Percentiles rank a stretch among this genome's conserved stretches.
phyloP scores from a whole-genome alignment of 1,284 basidiomycete species.

The Trichosporon sp. region DNA sequence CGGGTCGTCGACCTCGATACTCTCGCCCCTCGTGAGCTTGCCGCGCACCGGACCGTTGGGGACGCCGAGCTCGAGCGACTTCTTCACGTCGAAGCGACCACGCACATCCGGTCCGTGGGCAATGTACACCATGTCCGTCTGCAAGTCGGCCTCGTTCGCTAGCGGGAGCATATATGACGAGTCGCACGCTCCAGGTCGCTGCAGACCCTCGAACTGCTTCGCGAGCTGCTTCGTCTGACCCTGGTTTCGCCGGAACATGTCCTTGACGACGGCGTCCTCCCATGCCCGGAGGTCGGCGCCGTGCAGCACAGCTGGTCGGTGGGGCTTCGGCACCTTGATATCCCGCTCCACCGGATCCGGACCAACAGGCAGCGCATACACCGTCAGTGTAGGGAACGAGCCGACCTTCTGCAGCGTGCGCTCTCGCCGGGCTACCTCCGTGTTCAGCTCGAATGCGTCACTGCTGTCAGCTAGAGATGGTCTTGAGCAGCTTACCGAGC shows the following conservation, averaged over 20 bases:
- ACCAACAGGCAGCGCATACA: constrained; percentile 28
- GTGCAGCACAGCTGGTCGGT: constrained; percentile 4
- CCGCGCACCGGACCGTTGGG: constrained; percentile 55
- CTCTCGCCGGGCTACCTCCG: constrained; percentile 12
- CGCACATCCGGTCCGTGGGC: constrained; percentile 68
- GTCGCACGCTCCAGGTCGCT: constrained; percentile 12
- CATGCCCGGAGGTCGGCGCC: neutral
- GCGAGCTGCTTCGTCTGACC: neutral
- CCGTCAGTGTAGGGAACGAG: constrained; percentile 24
- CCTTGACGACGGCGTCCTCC: constrained; percentile 14
- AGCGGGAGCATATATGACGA: constrained; percentile 26
- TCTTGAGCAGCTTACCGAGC: constrained; percentile 19
- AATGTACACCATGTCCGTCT: constrained; percentile 57
- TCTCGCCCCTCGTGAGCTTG: constrained; percentile 48
- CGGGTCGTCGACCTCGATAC: constrained; percentile 46
- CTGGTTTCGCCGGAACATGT: constrained; percentile 26
- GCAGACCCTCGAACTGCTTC: constrained; percentile 5
- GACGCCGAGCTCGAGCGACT: constrained; percentile 64
- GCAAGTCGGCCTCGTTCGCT: constrained; percentile 22
- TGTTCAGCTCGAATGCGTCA: constrained; percentile 13
- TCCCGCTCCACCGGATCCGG: neutral
- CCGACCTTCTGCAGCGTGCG: constrained; percentile 18
- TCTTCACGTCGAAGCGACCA: constrained; percentile 75
- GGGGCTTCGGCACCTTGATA: neutral
- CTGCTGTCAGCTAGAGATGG: constrained; percentile 24